Evolutionary conservation across 225 moss, liverwort and hornwort genomes (phyloP), one percentile per base, ranked within the genome.

Genomic region (Physcomitrium patens): DNA sequence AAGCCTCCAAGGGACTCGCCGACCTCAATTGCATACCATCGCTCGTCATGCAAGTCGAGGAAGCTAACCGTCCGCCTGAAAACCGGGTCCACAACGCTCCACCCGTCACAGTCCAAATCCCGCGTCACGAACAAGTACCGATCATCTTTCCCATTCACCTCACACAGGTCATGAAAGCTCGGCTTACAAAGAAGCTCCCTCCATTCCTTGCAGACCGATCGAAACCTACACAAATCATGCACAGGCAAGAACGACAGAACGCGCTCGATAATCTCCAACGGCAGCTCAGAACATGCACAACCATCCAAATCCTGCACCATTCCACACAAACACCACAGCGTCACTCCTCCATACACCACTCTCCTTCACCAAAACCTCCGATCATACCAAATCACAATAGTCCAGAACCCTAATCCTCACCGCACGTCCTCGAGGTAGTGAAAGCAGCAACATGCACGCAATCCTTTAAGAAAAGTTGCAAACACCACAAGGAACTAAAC

Each of bases 151-250:
- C 69, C 60, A 12, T 55, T 68, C 5, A 22, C 68, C 50, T 76
- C 76, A 23, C 76, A 76, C 8, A 80, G 42, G 56, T 83, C 77
- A 67, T 75, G 83, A 50, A 83, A 83, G 63, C 77, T 72, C 0
- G 80, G 71, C 68, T 72, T 74, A 8, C 75, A 22, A 0, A 83
- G 67, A 24, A 86, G 71, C 65, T 74, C 83, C 15, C 60, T 65
- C 80, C 86, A 86, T 12, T 47, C 58, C 80, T 81, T 86, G 83
- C 86, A 82, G 7, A 82, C 79, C 26, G 66, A 55, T 26, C 82
- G 82, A 43, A 76, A 24, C 37, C 79, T 66, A 75, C 86, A 86
- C 47, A 86, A 64, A 15, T 77, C 78, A 0, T 80, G 83, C 42
- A 86, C 65, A 1, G 86, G 64, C 14, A 86, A 56, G 61, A 83